A percentile compares a stretch with the other conserved stretches of the same genome.
These are phyloP conservation scores for Colletotrichum orchidophilum DNA, from an alignment of 2,329 filamentous ascomycete genomes.

Conservation along the genomic window DNA sequence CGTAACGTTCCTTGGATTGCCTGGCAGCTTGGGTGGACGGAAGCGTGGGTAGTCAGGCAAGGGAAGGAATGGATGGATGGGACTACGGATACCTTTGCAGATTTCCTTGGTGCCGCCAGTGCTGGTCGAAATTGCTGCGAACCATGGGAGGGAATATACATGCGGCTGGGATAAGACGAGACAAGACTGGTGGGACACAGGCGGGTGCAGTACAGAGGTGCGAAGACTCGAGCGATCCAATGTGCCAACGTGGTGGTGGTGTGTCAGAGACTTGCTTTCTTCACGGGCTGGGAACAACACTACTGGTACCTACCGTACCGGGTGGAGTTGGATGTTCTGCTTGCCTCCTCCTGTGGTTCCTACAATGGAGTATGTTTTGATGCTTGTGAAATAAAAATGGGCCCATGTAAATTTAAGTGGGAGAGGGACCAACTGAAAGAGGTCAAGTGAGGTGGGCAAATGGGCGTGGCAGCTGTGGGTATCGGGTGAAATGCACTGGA, in stretches of 20 bases:
- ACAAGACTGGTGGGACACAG: not conserved
- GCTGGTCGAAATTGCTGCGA: not conserved
- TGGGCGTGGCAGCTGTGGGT: constrained; percentile 4
- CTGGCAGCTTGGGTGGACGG: no score
- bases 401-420: not conserved
- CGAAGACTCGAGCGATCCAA: not conserved
- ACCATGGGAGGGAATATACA: not conserved
- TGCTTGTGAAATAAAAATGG: constrained; percentile 7
- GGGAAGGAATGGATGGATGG: not conserved
- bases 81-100: not conserved
- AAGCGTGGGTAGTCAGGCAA: not conserved
- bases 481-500: constrained; percentile 19
- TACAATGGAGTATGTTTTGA: not conserved
- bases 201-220: not conserved
- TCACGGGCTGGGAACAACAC: not conserved
- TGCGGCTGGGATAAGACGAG: not conserved
- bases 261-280: not conserved
- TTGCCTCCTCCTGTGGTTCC: not conserved
- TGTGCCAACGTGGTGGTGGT: not conserved
- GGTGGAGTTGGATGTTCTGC: not conserved
- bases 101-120: not conserved
- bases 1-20: no score
- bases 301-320: no score
- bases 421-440: not conserved
- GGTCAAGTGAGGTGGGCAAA: not conserved